Evolutionary conservation across 768 basidiomycete genomes (phyloP).

Genomic region (Lactarius indigo): DNA sequence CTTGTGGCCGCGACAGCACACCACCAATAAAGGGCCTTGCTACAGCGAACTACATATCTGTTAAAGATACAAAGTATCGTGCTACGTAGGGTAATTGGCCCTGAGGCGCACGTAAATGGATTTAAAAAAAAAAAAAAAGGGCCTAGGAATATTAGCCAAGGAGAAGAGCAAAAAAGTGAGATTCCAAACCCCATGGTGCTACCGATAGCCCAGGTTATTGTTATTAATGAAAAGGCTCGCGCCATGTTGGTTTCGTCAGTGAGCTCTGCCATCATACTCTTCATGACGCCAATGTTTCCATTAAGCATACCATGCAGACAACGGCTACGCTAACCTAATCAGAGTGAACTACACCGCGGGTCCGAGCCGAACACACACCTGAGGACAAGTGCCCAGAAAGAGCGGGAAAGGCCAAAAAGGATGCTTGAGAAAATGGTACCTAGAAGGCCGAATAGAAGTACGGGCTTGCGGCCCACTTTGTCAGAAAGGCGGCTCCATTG

Average conservation of each 20-base stretch:
- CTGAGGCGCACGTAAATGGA: too few relatives aligned
- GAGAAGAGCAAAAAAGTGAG: background rate
- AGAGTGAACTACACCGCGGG: conserved; percentile 33
- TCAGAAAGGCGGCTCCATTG: conserved; percentile 50
- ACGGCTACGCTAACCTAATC: conserved; percentile 52
- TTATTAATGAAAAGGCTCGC: conserved; percentile 36
- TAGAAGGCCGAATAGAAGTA: conserved; percentile 39
- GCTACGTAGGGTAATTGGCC: too few relatives aligned
- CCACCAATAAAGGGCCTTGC: conserved; percentile 19
- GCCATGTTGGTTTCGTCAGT: conserved; percentile 60
- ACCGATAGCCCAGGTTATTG: conserved; percentile 29
- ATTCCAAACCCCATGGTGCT: conserved; percentile 14
- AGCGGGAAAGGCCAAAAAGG: conserved; percentile 37
- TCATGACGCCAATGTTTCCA: conserved; percentile 13
- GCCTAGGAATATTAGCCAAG: too few relatives aligned
- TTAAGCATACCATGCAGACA: conserved; percentile 6
- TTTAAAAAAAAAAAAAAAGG: too few relatives aligned
- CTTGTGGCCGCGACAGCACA: conserved; percentile 27
- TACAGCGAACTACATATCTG: too few relatives aligned
- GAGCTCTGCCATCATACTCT: conserved; percentile 51
- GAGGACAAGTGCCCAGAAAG: conserved; percentile 31
- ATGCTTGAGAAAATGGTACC: conserved; percentile 35
- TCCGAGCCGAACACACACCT: conserved; percentile 27
- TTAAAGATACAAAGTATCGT: too few relatives aligned
- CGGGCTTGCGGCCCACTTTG: conserved; percentile 47